A percentile compares a stretch with the other conserved stretches of the same genome.
Evolutionary conservation across 2,329 filamentous ascomycete species (phyloP).

Genomic region (Parafenestella ontariensis): DNA sequence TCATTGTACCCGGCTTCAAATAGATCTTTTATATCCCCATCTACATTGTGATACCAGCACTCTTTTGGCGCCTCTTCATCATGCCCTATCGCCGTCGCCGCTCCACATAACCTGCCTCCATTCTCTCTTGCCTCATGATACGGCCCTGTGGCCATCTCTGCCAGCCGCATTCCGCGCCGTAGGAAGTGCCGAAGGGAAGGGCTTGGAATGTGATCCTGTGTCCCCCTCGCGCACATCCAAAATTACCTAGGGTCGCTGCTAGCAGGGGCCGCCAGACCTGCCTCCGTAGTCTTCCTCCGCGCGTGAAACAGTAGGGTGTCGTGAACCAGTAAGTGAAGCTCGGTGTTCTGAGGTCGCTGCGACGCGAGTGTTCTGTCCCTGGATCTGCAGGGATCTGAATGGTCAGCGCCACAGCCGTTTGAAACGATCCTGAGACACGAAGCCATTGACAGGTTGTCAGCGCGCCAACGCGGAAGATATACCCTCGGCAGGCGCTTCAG

Average conservation of each 20-base stretch:
- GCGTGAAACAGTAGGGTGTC: constrained; percentile 43
- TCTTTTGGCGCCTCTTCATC: constrained; percentile 29
- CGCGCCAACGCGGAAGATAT: constrained; percentile 28
- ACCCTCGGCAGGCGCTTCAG: constrained; percentile 35
- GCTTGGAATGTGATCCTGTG: constrained; percentile 40
- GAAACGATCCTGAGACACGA: constrained; percentile 31
- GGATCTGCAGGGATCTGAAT: constrained; percentile 24
- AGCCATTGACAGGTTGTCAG: constrained; percentile 24
- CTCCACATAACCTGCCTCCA: constrained; percentile 31
- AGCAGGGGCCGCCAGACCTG: constrained; percentile 34
- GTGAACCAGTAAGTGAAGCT: constrained; percentile 36
- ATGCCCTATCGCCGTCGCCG: constrained; percentile 20
- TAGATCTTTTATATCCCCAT: constrained; percentile 39
- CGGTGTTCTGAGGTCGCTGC: constrained; percentile 29
- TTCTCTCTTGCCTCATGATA: constrained; percentile 36
- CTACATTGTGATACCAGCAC: constrained; percentile 27
- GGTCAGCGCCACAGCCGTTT: constrained; percentile 39
- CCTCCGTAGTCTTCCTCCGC: constrained; percentile 26
- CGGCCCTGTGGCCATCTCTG: constrained; percentile 30
- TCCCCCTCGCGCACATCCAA: constrained; percentile 28
- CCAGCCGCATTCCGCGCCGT: constrained; percentile 28
- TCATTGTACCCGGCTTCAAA: constrained; percentile 28
- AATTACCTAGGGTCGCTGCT: constrained; percentile 28
- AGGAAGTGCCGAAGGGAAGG: constrained; percentile 23
- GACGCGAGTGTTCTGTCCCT: constrained; percentile 37